phyloP scores from a whole-genome alignment of 345 rosid species.

The Citrus australasica region DNA sequence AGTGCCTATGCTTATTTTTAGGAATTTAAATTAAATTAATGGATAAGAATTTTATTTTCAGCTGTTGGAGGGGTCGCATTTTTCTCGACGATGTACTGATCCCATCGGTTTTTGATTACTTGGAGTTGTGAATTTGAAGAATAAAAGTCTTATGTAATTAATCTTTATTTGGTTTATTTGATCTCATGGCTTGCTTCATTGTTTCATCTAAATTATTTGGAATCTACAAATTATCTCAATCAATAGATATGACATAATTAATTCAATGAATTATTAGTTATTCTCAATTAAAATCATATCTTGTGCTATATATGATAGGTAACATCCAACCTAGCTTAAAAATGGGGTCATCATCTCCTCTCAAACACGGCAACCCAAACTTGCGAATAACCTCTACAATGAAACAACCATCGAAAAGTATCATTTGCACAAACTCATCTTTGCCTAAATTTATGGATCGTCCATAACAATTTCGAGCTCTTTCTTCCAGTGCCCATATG shows the following conservation, averaged over 20 bases:
- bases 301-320: background rate
- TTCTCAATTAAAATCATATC: constrained; percentile 10
- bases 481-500: background rate
- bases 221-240: no score
- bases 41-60: no score
- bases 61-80: no score
- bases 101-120: no score
- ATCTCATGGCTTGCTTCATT: background rate
- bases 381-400: constrained; percentile 7
- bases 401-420: constrained; percentile 28
- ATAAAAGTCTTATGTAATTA: background rate
- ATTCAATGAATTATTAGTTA: no score
- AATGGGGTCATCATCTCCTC: background rate
- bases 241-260: no score
- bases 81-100: no score
- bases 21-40: no score
- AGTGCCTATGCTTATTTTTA: no score
- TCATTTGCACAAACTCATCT: constrained; percentile 25
- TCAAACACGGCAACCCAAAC: background rate
- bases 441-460: background rate
- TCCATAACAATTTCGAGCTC: constrained; percentile 22
- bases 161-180: background rate
- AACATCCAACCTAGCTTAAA: background rate
- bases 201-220: no score
- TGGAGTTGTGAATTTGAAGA: background rate